Evolutionary conservation across 345 rosid genomes (phyloP).

Genomic region (Aquilaria sinensis): DNA sequence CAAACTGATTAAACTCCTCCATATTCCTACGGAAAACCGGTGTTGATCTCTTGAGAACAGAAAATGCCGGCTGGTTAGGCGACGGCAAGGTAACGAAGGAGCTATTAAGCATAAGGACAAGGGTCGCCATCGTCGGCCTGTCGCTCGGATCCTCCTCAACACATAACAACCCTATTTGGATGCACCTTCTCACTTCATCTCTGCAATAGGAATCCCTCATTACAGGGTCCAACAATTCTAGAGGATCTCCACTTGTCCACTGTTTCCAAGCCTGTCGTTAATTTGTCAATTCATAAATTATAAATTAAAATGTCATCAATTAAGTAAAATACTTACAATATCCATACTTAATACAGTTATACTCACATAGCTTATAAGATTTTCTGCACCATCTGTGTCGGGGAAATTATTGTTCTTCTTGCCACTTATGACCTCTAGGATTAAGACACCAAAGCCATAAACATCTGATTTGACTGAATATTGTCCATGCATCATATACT

Average conservation of each 20-base stretch:
- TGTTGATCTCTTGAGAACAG: slow-evolving; percentile 1
- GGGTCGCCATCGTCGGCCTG: slow-evolving; percentile 27
- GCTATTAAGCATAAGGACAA: slow-evolving; percentile 27
- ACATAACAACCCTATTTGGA: slow-evolving; percentile 31
- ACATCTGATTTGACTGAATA: slow-evolving; percentile 12
- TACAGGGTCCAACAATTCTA: slow-evolving; percentile 25
- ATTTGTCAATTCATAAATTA: too few relatives aligned
- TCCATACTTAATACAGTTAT: background rate
- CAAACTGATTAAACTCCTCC: too few relatives aligned
- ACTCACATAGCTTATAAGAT: slow-evolving; percentile 12
- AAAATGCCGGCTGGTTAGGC: slow-evolving; percentile 12
- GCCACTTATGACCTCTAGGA: slow-evolving; percentile 11
- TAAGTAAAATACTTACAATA: too few relatives aligned
- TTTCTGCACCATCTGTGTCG: slow-evolving; percentile 1
- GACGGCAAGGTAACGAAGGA: slow-evolving; percentile 1
- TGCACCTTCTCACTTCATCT: slow-evolving; percentile 32
- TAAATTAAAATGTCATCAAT: too few relatives aligned
- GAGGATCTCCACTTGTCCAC: slow-evolving; percentile 27
- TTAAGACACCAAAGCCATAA: slow-evolving; percentile 10
- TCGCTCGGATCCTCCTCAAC: slow-evolving; percentile 31
- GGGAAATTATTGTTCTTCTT: slow-evolving; percentile 10
- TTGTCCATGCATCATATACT: slow-evolving; percentile 12
- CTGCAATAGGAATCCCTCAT: slow-evolving; percentile 17
- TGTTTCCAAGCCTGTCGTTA: slow-evolving; percentile 28
- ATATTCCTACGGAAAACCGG: too few relatives aligned